Base-by-base conservation (phyloP, 306 rosid species). In the Herpetospermum pedunculosum region DNA sequence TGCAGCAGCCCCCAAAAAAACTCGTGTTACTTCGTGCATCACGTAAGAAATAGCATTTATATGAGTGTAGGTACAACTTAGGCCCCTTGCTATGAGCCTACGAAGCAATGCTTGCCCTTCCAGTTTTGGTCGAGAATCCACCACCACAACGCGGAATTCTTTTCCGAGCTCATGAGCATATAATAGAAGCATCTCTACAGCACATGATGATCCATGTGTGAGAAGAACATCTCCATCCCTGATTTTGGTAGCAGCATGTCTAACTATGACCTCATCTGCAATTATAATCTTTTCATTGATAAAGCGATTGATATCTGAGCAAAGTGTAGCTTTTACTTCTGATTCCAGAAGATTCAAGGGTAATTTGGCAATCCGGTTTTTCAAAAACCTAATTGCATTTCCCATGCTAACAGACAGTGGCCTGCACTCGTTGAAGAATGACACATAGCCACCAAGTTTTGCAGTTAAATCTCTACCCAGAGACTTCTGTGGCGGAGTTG, bases 351-450 rank as follows among this genome's bases (percentile, higher is more conserved):
- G 82, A 74, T 60, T 85, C 54, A 82, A 34, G 6, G 95, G 83
- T 79, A 92, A 74, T 26, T 86, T 86, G 52, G 88, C 85, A 75
- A 88, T 81, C 49, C 83, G 82, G 49, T 83, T 85, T 82, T 92
- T 90, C 49, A 92, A 55, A 85, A 85, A 90, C 80, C 88, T 83
- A 63, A 92, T 83, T 43, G 96, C 91, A 83, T 92, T 92, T 54
- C 98, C 96, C 98, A 92, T 90, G 84, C 96, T 85, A 43, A 90
- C 75, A 43, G 98, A 92, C 73, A 92, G 86, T 12, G 96, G 96
- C 72, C 98, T 85, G 81, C 96, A 92, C 78, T 92, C 92, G 15
- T 73, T 82, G 41, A 92, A 80, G 83, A 87, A 90, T 28, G 98
- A 92, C 38, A 92, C 86, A 67, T 87, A 90, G 80, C 90, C 82